phyloP scores from a whole-genome alignment of 768 basidiomycete genomes.

The Exidia glandulosa region DNA sequence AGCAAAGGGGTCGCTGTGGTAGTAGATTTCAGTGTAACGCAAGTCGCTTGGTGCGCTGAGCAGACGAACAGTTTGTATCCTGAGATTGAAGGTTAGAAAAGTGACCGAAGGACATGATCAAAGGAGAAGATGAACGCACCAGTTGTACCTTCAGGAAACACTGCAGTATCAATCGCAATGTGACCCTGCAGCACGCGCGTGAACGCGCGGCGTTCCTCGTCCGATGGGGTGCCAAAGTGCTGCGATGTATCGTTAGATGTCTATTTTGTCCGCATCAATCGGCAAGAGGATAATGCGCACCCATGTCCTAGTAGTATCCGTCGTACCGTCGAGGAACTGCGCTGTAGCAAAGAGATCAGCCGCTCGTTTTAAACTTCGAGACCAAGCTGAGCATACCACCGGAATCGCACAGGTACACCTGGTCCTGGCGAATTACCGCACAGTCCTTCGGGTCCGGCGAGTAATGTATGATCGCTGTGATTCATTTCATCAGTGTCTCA shows the following conservation, averaged over 20 bases:
- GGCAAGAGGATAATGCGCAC: conserved; percentile 28
- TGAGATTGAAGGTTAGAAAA: conserved; percentile 13
- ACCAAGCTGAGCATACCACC: conserved; percentile 41
- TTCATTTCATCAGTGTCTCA: neutral
- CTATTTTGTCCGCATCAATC: neutral
- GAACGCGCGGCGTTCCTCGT: conserved; percentile 76
- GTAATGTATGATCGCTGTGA: conserved; percentile 86
- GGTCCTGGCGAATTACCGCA: conserved; percentile 62
- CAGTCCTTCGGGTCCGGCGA: conserved; percentile 63
- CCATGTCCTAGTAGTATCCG: conserved; percentile 87
- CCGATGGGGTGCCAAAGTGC: conserved; percentile 83
- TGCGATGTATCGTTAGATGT: conserved; percentile 14
- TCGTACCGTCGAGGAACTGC: conserved; percentile 89
- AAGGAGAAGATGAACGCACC: conserved; percentile 39
- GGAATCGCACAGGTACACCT: conserved; percentile 79
- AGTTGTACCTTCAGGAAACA: conserved; percentile 75
- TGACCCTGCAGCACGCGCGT: conserved; percentile 89
- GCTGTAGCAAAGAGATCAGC: conserved; percentile 23
- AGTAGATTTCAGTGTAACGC: conserved; percentile 1
- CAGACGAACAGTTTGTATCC: conserved; percentile 44
- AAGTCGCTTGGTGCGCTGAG: neutral
- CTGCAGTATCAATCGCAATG: conserved; percentile 73
- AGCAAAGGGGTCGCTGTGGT: conserved; percentile 65
- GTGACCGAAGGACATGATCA: neutral
- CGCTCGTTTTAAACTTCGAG: neutral